Conservation (phyloP, 2,329 filamentous ascomycete genomes). For the Arthrobotrys musiformis region DNA sequence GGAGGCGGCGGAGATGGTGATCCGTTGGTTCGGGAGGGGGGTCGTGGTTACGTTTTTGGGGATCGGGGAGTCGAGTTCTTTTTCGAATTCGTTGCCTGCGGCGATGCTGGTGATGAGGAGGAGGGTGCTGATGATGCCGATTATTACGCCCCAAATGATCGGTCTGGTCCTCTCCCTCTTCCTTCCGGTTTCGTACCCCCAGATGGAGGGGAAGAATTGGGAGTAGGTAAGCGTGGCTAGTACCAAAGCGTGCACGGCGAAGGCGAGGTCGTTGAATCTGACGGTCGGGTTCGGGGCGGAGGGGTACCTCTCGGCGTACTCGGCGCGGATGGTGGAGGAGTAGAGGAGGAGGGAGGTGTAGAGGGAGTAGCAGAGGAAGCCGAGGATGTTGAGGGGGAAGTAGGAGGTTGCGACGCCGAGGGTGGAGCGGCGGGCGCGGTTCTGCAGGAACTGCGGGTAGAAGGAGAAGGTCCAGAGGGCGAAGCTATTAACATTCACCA, state of each 20-base stretch:
- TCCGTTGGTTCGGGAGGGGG: constrained; percentile 19
- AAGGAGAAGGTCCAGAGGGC: constrained; percentile 86
- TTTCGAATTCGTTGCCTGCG: constrained; percentile 7
- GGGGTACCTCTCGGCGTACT: constrained; percentile 85
- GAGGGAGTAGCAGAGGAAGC: constrained; percentile 79
- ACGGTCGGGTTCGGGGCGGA: constrained; percentile 81
- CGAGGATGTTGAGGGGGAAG: constrained; percentile 77
- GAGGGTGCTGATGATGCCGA: constrained; percentile 73
- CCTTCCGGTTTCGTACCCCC: constrained; percentile 73
- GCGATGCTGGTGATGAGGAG: constrained; percentile 66
- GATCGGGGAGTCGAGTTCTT: constrained; percentile 58
- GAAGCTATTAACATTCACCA: constrained; percentile 65
- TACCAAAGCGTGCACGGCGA: constrained; percentile 82
- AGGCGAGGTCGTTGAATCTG: constrained; percentile 87
- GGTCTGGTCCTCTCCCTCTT: constrained; percentile 71
- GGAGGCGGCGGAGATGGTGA: constrained; percentile 58
- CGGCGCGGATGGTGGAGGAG: constrained; percentile 77
- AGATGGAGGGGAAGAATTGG: constrained; percentile 77
- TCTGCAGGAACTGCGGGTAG: constrained; percentile 88
- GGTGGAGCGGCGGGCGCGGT: constrained; percentile 79
- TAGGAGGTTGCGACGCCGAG: constrained; percentile 89
- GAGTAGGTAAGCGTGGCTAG: constrained; percentile 78
- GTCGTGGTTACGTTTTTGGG: neutral
- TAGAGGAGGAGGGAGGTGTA: constrained; percentile 82
- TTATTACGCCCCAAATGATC: constrained; percentile 69